Conservation (phyloP, 2,329 filamentous ascomycete species). For the Cladosporium sp. region DNA sequence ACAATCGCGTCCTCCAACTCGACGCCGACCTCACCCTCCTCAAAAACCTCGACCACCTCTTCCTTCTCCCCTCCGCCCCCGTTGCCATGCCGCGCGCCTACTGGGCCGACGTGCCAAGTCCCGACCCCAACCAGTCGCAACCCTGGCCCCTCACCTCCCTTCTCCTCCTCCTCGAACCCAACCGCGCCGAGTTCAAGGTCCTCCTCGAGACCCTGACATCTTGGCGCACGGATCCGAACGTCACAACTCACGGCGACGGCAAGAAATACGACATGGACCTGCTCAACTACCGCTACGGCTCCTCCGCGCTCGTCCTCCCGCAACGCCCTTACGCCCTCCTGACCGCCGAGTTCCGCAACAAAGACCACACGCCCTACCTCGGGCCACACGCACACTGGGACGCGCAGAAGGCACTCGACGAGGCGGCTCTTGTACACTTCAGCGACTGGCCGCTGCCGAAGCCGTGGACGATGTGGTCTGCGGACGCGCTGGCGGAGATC, state of each 20-base stretch:
- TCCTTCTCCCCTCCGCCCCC: conserved; percentile 54
- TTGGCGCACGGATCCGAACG: conserved; percentile 39
- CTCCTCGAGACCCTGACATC: conserved; percentile 33
- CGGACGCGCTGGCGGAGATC: conserved; percentile 36
- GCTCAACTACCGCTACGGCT: conserved; percentile 53
- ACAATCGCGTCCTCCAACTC: conserved; percentile 50
- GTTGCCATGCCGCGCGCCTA: conserved; percentile 66
- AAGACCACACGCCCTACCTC: conserved; percentile 45
- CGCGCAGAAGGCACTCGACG: conserved; percentile 46
- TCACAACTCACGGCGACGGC: conserved; percentile 13
- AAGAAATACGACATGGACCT: conserved; percentile 54
- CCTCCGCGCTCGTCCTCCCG: conserved; percentile 54
- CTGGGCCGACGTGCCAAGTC: conserved; percentile 39
- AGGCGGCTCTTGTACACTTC: conserved; percentile 62
- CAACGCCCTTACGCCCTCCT: conserved; percentile 56
- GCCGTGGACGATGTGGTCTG: conserved; percentile 48
- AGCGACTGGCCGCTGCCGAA: conserved; percentile 65
- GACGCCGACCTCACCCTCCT: conserved; percentile 58
- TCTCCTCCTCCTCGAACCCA: conserved; percentile 58
- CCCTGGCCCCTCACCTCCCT: conserved; percentile 51
- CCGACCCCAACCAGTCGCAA: conserved; percentile 4
- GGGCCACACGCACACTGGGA: conserved; percentile 48
- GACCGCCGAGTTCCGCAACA: conserved; percentile 53
- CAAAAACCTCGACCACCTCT: conserved; percentile 62
- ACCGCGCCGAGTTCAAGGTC: conserved; percentile 44